Base-by-base conservation (phyloP, 768 basidiomycete genomes). In the Phylloporus sp. region DNA sequence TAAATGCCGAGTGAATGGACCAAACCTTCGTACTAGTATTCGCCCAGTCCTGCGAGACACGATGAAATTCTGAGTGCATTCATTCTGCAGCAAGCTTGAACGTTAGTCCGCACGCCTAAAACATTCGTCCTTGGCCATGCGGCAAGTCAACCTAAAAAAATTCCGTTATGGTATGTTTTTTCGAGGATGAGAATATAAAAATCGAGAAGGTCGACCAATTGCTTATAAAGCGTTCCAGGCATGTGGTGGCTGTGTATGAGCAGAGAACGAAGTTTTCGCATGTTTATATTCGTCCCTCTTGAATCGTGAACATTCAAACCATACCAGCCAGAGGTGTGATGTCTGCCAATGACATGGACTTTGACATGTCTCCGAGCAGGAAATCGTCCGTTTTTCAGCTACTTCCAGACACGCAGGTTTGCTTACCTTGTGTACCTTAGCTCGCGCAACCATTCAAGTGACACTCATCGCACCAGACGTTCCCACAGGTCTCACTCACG, bases 401-500 rank as follows among this genome's bases (percentile, higher is more conserved):
- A 42, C 40, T 45, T 31, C 22, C 27, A 47, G 34, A 38, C 16
- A 2, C 49, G 6, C 8, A 23, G 10, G 35, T 10, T 52, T 42
- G 22, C 54, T 57, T 2, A 59, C 53, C 46, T 15, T 50, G 49
- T 27, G 40, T 31, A 43, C 42, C 13, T 32, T 53, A 84, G 84
- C 50, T 85, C 84, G 55, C 83, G 86, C 59, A 85, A 85, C 64
- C 80, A 82, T 66, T 89, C 88, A 4, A 82, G 83, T 32, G 88
- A 89, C 65, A 91, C 88, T 10, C 81, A 82, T 58, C 81, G 80
- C 39, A 89, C 87, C 20, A 78, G 76, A 58, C 78, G 79, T 52
- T 90, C 88, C 42, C 86, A 88, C 60, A 77, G 81, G 54, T 91
- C 90, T 10, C 73, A 72, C 47, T 91, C 89, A 22, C 76, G 80